These are phyloP conservation scores for Aureobasidium sp. DNA, from an alignment of 2,329 filamentous ascomycete genomes.

Conservation along the genomic window DNA sequence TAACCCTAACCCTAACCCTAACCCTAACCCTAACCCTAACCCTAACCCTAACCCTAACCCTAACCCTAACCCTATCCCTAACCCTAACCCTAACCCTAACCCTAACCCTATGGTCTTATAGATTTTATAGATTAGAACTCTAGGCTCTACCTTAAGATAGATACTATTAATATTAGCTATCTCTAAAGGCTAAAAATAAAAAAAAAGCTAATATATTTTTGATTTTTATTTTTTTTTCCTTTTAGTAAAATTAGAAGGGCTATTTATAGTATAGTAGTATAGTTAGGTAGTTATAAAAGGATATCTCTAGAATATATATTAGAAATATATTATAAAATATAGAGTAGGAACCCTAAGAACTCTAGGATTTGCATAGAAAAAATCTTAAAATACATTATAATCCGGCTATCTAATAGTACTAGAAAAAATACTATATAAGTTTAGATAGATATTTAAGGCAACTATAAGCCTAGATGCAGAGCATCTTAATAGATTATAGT, in stretches of 20 bases:
- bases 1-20: too few species aligned
- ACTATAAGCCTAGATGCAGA: too few species aligned
- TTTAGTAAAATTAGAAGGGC: background rate
- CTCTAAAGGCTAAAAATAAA: background rate
- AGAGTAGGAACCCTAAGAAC: background rate
- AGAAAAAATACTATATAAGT: too few species aligned
- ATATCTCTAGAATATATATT: background rate
- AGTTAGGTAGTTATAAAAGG: background rate
- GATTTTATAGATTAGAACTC: background rate
- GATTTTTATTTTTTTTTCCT: background rate
- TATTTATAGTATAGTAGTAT: background rate
- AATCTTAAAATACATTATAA: too few species aligned
- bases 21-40: too few species aligned
- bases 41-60: too few species aligned
- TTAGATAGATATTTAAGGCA: too few species aligned
- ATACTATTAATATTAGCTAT: background rate
- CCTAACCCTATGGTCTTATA: background rate
- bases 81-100: too few species aligned
- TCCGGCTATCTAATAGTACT: too few species aligned
- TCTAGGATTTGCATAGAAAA: too few species aligned
- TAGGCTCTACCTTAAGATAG: background rate
- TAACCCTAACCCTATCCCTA: too few species aligned
- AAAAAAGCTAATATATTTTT: background rate
- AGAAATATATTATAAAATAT: background rate
- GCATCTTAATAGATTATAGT: too few species aligned